Evolutionary conservation across 345 rosid genomes (phyloP), one percentile per base, ranked within the genome.

Genomic region (Sisymbrium altissimum): DNA sequence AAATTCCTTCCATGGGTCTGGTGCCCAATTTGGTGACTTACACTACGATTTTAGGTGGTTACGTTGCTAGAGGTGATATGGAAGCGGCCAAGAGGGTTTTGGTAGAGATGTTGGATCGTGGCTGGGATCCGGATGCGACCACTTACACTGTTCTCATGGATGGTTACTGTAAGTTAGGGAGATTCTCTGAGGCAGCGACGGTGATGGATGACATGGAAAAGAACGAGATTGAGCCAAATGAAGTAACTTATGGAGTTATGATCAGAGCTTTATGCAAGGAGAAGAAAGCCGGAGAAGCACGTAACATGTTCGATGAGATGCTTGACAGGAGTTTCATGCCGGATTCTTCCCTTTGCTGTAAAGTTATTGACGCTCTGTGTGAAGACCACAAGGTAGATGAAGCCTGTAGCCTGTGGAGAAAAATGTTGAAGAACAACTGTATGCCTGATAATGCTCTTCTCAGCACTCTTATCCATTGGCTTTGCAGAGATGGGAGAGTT

Each of bases 201-300:
- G 85, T 86, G 9, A 93, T 93, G 94, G 96, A 93, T 83, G 91
- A 88, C 4, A 93, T 91, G 98, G 96, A 88, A 65, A 83, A 83
- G 53, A 85, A 87, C 30, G 88, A 82, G 21, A 83, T 93, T 32
- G 84, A 80, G 49, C 87, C 97, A 1, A 93, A 89, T 83, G 98
- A 93, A 13, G 87, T 91, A 69, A 90, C 92, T 14, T 90, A 89
- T 33, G 94, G 94, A n/a, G 92, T 89, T 49, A 88, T 91, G 94
- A 84, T 93, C 5, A 81, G 86, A 55, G 96, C 89, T 3, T 76
- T 82, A 32, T 89, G 98, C 21, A 87, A 78, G 58, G 91, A 82
- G 64, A 89, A 81, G 77, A 89, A 69, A 66, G 76, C 91, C 0
- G 92, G 92, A 1, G 94, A 88, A 81, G 96, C 97, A 2, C 80